Evolutionary conservation across 805 yeast genomes (phyloP).

Genomic region (Teunomyces pallodes): DNA sequence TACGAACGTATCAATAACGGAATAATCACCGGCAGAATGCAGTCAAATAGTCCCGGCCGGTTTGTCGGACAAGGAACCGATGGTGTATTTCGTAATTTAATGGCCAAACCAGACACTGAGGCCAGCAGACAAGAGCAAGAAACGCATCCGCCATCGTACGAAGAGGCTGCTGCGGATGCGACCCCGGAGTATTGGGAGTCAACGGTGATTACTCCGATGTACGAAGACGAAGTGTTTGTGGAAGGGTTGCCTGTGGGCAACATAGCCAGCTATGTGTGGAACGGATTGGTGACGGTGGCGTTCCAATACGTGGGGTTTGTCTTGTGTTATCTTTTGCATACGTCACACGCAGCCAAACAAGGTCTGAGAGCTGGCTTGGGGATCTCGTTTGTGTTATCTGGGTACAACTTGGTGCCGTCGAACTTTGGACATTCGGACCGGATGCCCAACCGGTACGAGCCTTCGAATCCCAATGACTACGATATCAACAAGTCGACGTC

Average conservation of each 20-base stretch:
- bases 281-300: constrained; percentile 79
- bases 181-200: constrained; percentile 98
- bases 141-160: constrained; percentile 79
- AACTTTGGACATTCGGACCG: constrained; percentile 38
- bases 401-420: constrained; percentile 36
- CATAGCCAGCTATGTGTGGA: constrained; percentile 86
- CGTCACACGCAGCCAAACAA: constrained; percentile 95
- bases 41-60: constrained; percentile 41
- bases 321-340: constrained; percentile 84
- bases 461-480: constrained; percentile 31
- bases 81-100: constrained; percentile 89
- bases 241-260: constrained; percentile 96
- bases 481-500: constrained; percentile 28
- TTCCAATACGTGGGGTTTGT: constrained; percentile 94
- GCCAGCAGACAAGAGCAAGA: constrained; percentile 38
- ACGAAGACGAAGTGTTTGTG: constrained; percentile 85
- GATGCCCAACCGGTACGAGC: constrained; percentile 32
- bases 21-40: constrained; percentile 41
- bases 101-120: constrained; percentile 79
- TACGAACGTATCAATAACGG: constrained; percentile 44
- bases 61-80: constrained; percentile 56
- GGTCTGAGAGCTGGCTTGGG: constrained; percentile 95
- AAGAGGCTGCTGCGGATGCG: constrained; percentile 91
- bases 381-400: constrained; percentile 72
- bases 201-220: constrained; percentile 73